These are phyloP conservation scores for Myxozyma melibiosi DNA, from an alignment of 805 yeast genomes.

Conservation along the genomic window DNA sequence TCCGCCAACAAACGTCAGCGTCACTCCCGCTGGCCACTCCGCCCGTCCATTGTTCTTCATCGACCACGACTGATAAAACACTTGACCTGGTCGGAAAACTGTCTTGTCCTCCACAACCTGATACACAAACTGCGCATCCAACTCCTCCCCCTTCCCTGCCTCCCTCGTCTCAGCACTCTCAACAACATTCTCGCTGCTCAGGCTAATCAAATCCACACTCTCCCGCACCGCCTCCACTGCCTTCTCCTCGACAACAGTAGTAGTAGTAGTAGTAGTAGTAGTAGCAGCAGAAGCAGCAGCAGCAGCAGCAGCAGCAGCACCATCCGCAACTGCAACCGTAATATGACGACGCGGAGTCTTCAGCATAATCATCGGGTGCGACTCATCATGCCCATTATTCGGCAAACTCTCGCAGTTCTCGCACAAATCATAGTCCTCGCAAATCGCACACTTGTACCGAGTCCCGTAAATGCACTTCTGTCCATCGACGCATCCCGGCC, in stretches of 20 bases:
- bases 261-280: background rate
- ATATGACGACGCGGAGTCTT: conserved; percentile 37
- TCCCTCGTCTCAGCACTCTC: conserved; percentile 3
- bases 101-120: conserved; percentile 19
- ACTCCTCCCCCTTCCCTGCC: background rate
- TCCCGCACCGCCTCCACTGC: background rate
- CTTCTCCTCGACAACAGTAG: conserved; percentile 3
- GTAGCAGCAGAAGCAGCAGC: background rate
- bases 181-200: background rate
- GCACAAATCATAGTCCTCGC: conserved; percentile 56
- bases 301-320: background rate
- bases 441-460: conserved; percentile 53
- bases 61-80: conserved; percentile 31
- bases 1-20: conserved; percentile 22
- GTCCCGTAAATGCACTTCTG: conserved; percentile 43
- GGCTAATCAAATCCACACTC: conserved; percentile 1
- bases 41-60: conserved; percentile 23
- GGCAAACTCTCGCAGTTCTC: conserved; percentile 41
- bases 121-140: conserved; percentile 1
- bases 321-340: conserved; percentile 13
- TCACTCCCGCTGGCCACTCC: conserved; percentile 29
- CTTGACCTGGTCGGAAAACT: conserved; percentile 17
- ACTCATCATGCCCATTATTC: conserved; percentile 18
- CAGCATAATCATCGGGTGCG: conserved; percentile 39
- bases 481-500: conserved; percentile 35